Evolutionary conservation across 2,329 filamentous ascomycete species (phyloP).

Genomic region (Fusarium azukiicola): DNA sequence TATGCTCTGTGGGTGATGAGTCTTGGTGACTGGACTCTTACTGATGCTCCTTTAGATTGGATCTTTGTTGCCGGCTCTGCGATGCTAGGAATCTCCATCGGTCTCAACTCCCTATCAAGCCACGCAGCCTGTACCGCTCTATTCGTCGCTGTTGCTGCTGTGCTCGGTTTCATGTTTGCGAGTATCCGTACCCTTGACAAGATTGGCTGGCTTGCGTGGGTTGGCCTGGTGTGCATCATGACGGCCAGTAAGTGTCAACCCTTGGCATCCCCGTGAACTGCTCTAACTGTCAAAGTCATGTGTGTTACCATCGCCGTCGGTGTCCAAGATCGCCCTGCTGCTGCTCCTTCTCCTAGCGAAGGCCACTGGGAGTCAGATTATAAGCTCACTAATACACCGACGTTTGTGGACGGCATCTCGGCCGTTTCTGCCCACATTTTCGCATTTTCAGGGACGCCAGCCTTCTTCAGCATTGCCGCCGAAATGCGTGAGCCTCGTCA

Average conservation of each 20-base stretch:
- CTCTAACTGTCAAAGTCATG: conserved; percentile 33
- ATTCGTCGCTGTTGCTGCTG: conserved; percentile 60
- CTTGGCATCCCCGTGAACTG: background rate
- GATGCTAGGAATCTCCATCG: conserved; percentile 63
- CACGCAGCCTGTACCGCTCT: conserved; percentile 62
- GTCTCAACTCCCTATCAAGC: conserved; percentile 60
- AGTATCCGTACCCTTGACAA: conserved; percentile 54
- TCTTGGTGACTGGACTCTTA: background rate
- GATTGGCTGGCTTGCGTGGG: conserved; percentile 56
- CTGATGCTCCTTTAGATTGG: conserved; percentile 35
- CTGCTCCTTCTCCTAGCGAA: conserved; percentile 53
- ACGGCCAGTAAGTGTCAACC: conserved; percentile 46
- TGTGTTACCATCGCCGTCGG: conserved; percentile 55
- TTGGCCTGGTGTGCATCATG: conserved; percentile 52
- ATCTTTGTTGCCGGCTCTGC: conserved; percentile 60
- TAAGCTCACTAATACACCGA: conserved; percentile 54
- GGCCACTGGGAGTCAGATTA: conserved; percentile 54
- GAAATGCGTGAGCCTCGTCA: conserved; percentile 57
- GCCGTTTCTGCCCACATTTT: conserved; percentile 59
- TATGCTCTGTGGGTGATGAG: conserved; percentile 56
- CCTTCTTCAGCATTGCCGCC: conserved; percentile 57
- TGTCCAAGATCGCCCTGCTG: conserved; percentile 55
- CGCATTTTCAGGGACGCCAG: conserved; percentile 60
- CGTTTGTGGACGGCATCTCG: conserved; percentile 55
- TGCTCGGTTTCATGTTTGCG: conserved; percentile 53